Percentiles rank a stretch among this genome's conserved stretches.
phyloP scores from a whole-genome alignment of 805 yeast genomes.

The Cephaloascus albidus region DNA sequence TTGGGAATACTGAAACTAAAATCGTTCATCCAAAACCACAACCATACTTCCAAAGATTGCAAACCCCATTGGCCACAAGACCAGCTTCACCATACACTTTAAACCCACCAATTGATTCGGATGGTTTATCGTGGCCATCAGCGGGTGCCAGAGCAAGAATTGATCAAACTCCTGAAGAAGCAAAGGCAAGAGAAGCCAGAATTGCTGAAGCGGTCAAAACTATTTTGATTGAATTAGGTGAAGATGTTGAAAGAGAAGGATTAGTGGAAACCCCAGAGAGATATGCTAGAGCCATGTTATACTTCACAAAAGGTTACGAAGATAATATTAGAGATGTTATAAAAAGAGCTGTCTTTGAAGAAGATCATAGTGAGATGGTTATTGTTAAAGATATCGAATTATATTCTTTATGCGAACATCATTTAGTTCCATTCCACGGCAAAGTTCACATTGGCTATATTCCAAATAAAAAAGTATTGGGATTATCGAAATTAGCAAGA shows the following conservation, averaged over 20 bases:
- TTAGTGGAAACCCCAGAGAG: conserved; percentile 89
- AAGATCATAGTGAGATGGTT: conserved; percentile 98
- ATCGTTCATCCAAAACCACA: conserved; percentile 17
- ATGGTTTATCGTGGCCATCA: conserved; percentile 93
- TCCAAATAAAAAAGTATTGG: conserved; percentile 88
- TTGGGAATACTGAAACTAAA: neutral
- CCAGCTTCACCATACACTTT: conserved; percentile 79
- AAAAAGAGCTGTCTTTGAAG: conserved; percentile 93
- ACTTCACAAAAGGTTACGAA: conserved; percentile 93
- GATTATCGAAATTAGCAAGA: conserved; percentile 87
- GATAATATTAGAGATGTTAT: conserved; percentile 88
- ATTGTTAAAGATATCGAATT: conserved; percentile 92
- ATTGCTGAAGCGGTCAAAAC: conserved; percentile 80
- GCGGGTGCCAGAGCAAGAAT: conserved; percentile 73
- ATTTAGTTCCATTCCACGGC: conserved; percentile 94
- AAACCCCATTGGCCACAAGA: conserved; percentile 61
- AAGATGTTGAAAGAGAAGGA: conserved; percentile 84
- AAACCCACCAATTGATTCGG: conserved; percentile 80
- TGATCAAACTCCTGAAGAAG: conserved; percentile 60
- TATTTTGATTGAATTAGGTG: conserved; percentile 79
- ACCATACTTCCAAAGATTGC: conserved; percentile 21
- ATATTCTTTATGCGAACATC: conserved; percentile 93
- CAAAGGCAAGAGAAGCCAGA: conserved; percentile 55
- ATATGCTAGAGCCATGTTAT: conserved; percentile 94
- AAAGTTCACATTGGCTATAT: conserved; percentile 97